Evolutionary conservation across 2,329 filamentous ascomycete species (phyloP).

Genomic region (Verticillium longisporum): DNA sequence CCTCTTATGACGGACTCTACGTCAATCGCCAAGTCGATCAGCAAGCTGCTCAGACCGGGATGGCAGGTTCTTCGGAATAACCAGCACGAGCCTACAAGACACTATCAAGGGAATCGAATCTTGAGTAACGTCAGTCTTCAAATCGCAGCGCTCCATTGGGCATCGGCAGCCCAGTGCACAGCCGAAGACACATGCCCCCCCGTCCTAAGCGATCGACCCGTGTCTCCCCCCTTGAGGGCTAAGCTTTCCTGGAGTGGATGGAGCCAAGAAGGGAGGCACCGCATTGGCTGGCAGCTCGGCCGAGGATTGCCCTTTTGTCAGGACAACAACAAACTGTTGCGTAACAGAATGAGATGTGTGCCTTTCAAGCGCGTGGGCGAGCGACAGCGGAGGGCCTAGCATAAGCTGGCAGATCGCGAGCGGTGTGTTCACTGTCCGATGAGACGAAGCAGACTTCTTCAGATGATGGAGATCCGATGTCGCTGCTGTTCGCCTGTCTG

Average conservation of each 20-base stretch:
- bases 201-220: not conserved
- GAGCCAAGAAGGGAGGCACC: not conserved
- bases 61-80: not conserved
- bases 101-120: not conserved
- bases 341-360: not conserved
- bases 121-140: not conserved
- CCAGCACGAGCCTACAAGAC: not conserved
- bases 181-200: not conserved
- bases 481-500: not conserved
- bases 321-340: constrained; percentile 5
- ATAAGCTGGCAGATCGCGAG: not conserved
- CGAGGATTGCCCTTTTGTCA: constrained; percentile 2
- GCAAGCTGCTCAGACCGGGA: not conserved
- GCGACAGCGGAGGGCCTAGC: not conserved
- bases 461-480: not conserved
- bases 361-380: not conserved
- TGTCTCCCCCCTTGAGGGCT: not conserved
- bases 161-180: not conserved
- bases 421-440: not conserved
- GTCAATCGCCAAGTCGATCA: not conserved
- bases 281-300: not conserved
- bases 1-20: not conserved
- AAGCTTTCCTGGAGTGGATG: not conserved
- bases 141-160: not conserved
- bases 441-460: not conserved